These are phyloP conservation scores for Aspergillus sclerotialis DNA, from an alignment of 2,329 filamentous ascomycete species.

Conservation along the genomic window DNA sequence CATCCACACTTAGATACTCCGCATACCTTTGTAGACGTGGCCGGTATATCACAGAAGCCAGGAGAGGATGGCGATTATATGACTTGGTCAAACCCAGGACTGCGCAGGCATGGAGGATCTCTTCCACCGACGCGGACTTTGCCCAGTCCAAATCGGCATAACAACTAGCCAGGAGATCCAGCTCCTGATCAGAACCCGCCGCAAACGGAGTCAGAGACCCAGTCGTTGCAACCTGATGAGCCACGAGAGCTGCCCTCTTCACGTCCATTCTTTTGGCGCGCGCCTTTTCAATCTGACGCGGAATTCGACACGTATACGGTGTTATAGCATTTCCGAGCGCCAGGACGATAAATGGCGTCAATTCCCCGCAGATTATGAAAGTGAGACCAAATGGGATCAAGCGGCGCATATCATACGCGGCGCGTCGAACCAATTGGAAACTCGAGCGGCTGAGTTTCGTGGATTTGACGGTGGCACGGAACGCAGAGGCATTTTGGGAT, in stretches of 20 bases:
- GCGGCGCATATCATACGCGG: conserved; percentile 64
- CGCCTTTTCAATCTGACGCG: conserved; percentile 59
- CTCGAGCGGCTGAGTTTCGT: conserved; percentile 53
- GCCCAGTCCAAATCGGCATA: conserved; percentile 16
- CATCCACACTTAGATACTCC: conserved; percentile 63
- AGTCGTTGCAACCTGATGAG: conserved; percentile 11
- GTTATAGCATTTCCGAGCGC: conserved; percentile 62
- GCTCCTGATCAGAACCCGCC: conserved; percentile 14
- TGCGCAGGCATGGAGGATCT: conserved; percentile 28
- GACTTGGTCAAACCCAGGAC: conserved; percentile 25
- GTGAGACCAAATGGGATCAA: conserved; percentile 72
- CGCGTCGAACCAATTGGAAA: conserved; percentile 63
- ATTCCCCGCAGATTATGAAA: conserved; percentile 73
- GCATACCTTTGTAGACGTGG: conserved; percentile 49
- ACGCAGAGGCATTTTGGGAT: conserved; percentile 4
- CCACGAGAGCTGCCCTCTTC: conserved; percentile 19
- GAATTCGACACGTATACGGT: conserved; percentile 76
- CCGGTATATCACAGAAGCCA: conserved; percentile 42
- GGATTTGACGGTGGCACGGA: conserved; percentile 8
- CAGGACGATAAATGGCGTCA: conserved; percentile 73
- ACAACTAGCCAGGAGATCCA: conserved; percentile 22
- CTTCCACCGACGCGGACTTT: conserved; percentile 12
- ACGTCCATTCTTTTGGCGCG: conserved; percentile 46
- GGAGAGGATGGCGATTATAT: conserved; percentile 37
- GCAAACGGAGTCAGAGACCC: conserved; percentile 10